A percentile compares a stretch with the other conserved stretches of the same genome.
Evolutionary conservation across 306 rosid species (phyloP).

Genomic region (Ochetophila trinervis): DNA sequence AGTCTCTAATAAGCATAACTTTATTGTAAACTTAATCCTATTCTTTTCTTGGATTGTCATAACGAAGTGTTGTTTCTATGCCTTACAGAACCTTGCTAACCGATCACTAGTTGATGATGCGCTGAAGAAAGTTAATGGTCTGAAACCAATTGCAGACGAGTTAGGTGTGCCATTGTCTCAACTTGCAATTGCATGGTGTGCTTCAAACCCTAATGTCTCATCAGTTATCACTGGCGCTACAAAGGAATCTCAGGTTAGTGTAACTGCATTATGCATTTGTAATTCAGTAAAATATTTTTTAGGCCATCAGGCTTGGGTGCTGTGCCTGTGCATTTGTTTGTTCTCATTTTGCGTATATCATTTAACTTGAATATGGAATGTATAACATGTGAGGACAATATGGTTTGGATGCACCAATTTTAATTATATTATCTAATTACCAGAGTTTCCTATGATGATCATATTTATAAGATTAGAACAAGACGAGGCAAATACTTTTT

Average conservation of each 20-base stretch:
- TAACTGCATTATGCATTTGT: not conserved
- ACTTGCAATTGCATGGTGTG: conserved; percentile 96
- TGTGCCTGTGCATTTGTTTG: too few species aligned
- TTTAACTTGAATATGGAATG: too few species aligned
- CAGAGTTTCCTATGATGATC: too few species aligned
- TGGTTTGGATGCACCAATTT: too few species aligned
- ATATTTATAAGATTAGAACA: too few species aligned
- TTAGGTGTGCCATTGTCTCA: conserved; percentile 83
- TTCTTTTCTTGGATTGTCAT: not conserved
- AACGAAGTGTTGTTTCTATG: conserved; percentile 5
- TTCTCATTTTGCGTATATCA: too few species aligned
- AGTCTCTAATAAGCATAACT: not conserved
- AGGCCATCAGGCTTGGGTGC: too few species aligned
- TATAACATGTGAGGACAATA: too few species aligned
- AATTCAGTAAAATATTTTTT: not conserved
- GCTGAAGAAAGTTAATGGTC: conserved; percentile 75
- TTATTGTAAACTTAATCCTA: not conserved
- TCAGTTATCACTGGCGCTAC: conserved; percentile 96
- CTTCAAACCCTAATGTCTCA: conserved; percentile 91
- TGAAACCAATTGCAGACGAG: conserved; percentile 96
- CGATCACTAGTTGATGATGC: conserved; percentile 83
- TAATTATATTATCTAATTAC: too few species aligned
- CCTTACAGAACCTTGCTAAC: conserved; percentile 75
- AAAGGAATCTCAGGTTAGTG: conserved; percentile 93
- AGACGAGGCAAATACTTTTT: too few species aligned